Base-by-base conservation (phyloP, 805 yeast genomes). In the Metschnikowia matae region DNA sequence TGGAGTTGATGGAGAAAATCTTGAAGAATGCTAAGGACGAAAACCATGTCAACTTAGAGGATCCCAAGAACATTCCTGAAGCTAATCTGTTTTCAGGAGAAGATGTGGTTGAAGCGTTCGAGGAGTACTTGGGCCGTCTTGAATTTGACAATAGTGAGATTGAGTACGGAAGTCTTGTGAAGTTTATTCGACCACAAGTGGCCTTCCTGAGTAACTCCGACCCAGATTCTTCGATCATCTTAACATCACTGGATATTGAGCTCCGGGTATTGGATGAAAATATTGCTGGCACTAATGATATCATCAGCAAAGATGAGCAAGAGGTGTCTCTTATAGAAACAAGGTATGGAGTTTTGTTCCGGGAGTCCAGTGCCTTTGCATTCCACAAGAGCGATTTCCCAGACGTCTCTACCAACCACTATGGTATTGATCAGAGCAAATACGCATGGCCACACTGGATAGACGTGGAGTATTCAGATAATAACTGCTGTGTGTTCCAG, bases 161-260 rank as follows among this genome's bases (percentile, higher is more conserved):
- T 49, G 74, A 65, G 58, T 81, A 83, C 48, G 80, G 86, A 40
- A 86, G 82, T 62, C 70, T 83, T 54, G 74, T 91, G 31, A 83
- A 83, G 52, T 72, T 92, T 40, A 71, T 85, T 5, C 80, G 89
- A 26, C 96, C 97, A 0, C 97, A 92, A 64, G 80, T 90, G 43
- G 97, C 91, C 62, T 59, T 81, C 21, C 68, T 73, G 10, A 74
- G 81, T 18, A 75, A 74, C 13, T 65, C 67, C 17, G 79, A 75
- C 44, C 73, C 71, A 0, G 67, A 75, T 13, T 69, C 80, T 1
- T 79, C 83, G 50, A 73, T 80, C 6, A 61, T 83, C 33, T 57
- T 83, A 2, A 71, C 83, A 3, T 78, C 87, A 0, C 77, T 78
- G 54, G 87, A 83, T 57, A 72, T 84, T 48, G 86, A 83, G 51